Base-by-base conservation (phyloP, 2,329 filamentous ascomycete species). In the Paracorniculantispora psalliotae region DNA sequence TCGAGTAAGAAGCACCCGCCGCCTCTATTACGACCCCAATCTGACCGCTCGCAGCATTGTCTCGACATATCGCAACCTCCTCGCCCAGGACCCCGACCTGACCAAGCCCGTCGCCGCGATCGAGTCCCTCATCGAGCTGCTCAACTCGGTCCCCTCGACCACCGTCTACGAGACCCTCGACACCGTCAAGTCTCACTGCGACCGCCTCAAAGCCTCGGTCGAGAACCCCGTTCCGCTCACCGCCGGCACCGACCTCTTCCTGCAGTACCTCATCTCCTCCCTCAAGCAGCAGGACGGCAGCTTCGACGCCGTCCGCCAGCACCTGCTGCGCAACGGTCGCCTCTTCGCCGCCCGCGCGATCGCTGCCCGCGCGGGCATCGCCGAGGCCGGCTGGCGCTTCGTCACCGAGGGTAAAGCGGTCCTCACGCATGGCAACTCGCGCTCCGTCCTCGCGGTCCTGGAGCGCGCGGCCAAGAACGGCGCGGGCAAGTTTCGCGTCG, bases 61-160 rank as follows among this genome's bases (percentile, higher is more conserved):
- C 61, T 72, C 74, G 26, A 79, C 79, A 23, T 86, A 85, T 69
- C 73, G 78, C 64, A 73, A 74, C 61, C 78, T 85, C 61, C 80
- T 85, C 52, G 72, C 75, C 61, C 77, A 81, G 54, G 92, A 97
- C 72, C 82, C 89, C 12, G 90, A 96, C 62, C 82, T 97, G 56
- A 97, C 93, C 37, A 97, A 96, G 85, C 92, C 94, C 63, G 90
- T 99, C 58, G 94, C 94, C 21, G 92, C 92, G 61, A 96, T 96
- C 70, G 91, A 96, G 76, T 87, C 92, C 28, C 82, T 99, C 61
- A 94, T 97, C 65, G 85, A 89, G 69, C 88, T 94, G 61, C 89
- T 97, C 61, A 87, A 88, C 69, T 83, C 89, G 63, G 89, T 87
- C 48, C 86, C 87, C 62, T 88, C 91, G 7, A 89, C 87, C 23